Conservation (phyloP, 208 protist genomes). For the Trypanosoma melophagium region DNA sequence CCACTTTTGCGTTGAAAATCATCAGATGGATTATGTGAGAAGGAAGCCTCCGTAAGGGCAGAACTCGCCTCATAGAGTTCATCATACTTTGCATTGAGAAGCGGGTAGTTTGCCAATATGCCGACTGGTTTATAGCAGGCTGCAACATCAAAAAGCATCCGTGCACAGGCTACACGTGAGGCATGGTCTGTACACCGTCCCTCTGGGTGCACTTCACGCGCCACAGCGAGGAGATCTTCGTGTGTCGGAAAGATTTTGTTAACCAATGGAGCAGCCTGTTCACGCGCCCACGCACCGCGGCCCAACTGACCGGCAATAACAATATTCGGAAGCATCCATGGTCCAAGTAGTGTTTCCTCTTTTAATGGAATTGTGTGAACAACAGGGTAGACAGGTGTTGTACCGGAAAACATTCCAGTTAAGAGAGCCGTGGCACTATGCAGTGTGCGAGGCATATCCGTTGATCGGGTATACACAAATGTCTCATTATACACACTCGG, state of each 20-base stretch:
- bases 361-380: constrained; percentile 40
- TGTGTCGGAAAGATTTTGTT: constrained; percentile 46
- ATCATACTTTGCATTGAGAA: constrained; percentile 28
- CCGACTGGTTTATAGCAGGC: constrained; percentile 37
- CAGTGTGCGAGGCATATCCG: constrained; percentile 51
- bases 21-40: constrained; percentile 31
- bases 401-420: constrained; percentile 43
- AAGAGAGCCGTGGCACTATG: constrained; percentile 52
- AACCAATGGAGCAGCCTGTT: constrained; percentile 6
- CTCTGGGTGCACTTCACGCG: constrained; percentile 38
- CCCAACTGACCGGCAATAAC: constrained; percentile 29
- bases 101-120: constrained; percentile 19
- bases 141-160: constrained; percentile 50
- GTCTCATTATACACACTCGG: constrained; percentile 46
- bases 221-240: constrained; percentile 35
- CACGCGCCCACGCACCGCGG: not conserved
- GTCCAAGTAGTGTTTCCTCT: constrained; percentile 47
- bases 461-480: constrained; percentile 56
- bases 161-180: constrained; percentile 31
- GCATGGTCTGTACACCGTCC: constrained; percentile 36
- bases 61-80: constrained; percentile 14
- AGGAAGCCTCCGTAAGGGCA: constrained; percentile 32
- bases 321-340: constrained; percentile 32
- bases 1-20: constrained; percentile 33
- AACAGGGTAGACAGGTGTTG: constrained; percentile 41